Evolutionary conservation across 805 yeast species (phyloP), one percentile per base, ranked within the genome.

Genomic region (Zygoascus tannicola): DNA sequence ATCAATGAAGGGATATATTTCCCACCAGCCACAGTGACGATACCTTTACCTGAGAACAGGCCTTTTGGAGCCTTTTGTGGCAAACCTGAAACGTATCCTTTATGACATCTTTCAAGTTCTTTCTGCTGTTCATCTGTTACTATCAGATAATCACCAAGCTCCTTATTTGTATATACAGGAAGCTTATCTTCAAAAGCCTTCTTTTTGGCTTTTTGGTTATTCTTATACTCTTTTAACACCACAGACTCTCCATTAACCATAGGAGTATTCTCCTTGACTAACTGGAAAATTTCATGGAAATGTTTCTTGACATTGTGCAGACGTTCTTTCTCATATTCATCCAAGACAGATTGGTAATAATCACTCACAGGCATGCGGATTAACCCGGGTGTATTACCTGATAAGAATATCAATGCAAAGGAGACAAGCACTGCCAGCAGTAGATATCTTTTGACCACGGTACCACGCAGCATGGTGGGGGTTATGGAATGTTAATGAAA

Each of bases 1-100:
- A 82, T 63, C 3, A 85, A 76, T 53, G 81, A 69, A 73, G 90
- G 80, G 49, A 83, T 77, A 61, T 77, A 82, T 52, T 74, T 74
- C 2, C 88, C 92, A 35, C 94, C 94, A 30, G 90, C 94, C 22
- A 84, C 87, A 54, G 70, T 78, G 22, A 75, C 90, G 16, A 78
- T 69, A 7, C 80, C 85, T 33, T 69, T 62, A 3, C 75, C 71
- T 2, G 45, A 32, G 46, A 53, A 59, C 19, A 62, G 20, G 1
- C 45, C 45, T n/a, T 32, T 35, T 1, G 51, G 51, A n/a, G 28
- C 28, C 2, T 18, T 26, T 4, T 36, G 22, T 44, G 81, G 83
- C 57, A 81, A 55, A 26, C 61, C 63, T 2, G 58, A 56, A 18
- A 74, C 69, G 15, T 76, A 73, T 36, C 54, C 52, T 7, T 51